A percentile compares a stretch with the other conserved stretches of the same genome.
Evolutionary conservation across 2,329 filamentous ascomycete species (phyloP).

Genomic region (Pestalotiopsis sp.): DNA sequence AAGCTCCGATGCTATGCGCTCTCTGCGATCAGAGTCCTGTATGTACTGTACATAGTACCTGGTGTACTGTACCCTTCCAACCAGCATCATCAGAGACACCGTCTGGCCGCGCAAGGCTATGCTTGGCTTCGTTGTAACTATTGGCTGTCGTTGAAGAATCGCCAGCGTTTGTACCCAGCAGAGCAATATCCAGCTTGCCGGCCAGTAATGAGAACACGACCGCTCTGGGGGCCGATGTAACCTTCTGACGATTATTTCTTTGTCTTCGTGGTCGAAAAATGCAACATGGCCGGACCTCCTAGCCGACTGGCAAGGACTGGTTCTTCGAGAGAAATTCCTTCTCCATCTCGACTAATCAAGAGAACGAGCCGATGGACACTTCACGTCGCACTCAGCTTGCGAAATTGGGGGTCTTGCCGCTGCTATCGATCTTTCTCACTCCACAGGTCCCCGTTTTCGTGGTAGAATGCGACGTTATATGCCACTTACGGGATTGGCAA

Average conservation of each 20-base stretch:
- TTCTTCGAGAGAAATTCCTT: not conserved
- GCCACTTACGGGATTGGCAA: not conserved
- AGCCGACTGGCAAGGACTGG: not conserved
- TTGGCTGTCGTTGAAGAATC: not conserved
- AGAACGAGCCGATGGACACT: not conserved
- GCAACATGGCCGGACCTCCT: not conserved
- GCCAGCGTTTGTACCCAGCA: not conserved
- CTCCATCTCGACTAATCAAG: not conserved
- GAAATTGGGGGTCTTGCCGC: not conserved
- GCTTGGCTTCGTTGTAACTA: not conserved
- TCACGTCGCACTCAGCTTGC: not conserved
- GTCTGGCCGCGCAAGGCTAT: not conserved
- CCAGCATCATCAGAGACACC: not conserved
- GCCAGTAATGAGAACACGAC: not conserved
- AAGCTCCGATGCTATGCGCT: not conserved
- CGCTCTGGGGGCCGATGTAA: not conserved
- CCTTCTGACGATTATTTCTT: not conserved
- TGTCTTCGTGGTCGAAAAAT: not conserved
- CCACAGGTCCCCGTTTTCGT: not conserved
- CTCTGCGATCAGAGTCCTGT: not conserved
- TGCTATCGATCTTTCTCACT: not conserved
- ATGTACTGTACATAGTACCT: not conserved
- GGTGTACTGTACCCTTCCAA: not conserved
- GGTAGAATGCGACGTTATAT: slow-evolving; percentile 1
- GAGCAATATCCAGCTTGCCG: not conserved